Conservation (phyloP, 768 basidiomycete genomes). For the Lentinula aciculospora region DNA sequence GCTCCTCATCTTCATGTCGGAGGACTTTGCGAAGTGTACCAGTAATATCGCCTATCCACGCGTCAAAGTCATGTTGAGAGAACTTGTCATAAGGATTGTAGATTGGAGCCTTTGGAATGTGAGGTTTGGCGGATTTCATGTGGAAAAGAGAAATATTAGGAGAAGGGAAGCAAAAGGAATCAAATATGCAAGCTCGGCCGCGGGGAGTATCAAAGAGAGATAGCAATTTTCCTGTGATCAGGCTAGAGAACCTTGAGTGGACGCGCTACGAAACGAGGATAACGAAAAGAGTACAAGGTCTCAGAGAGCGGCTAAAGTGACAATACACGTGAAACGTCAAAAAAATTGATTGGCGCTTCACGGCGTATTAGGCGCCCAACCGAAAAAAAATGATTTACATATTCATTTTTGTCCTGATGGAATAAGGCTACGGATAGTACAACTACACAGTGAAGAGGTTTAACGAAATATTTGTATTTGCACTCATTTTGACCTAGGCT, state of each 20-base stretch:
- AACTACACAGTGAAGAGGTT: too few species aligned
- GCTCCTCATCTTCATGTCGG: conserved; percentile 26
- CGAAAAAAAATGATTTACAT: too few species aligned
- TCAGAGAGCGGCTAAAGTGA: not conserved
- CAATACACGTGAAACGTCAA: not conserved
- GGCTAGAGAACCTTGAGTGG: not conserved
- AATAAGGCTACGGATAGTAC: too few species aligned
- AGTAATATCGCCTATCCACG: conserved; percentile 64
- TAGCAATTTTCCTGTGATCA: too few species aligned
- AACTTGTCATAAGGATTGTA: conserved; percentile 74
- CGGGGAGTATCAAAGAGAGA: too few species aligned
- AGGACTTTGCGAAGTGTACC: conserved; percentile 51
- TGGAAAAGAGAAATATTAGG: not conserved
- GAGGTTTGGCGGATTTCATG: not conserved
- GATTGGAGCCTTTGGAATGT: conserved; percentile 40
- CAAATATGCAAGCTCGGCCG: too few species aligned
- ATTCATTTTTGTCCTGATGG: too few species aligned
- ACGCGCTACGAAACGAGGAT: not conserved
- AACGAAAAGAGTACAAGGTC: not conserved
- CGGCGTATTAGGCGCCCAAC: not conserved
- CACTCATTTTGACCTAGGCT: too few species aligned
- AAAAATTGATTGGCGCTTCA: not conserved
- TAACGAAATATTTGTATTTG: too few species aligned
- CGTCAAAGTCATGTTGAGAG: conserved; percentile 60
- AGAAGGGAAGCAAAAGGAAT: not conserved